phyloP scores from a whole-genome alignment of 2,329 filamentous ascomycete genomes.

The Periconia digitata region DNA sequence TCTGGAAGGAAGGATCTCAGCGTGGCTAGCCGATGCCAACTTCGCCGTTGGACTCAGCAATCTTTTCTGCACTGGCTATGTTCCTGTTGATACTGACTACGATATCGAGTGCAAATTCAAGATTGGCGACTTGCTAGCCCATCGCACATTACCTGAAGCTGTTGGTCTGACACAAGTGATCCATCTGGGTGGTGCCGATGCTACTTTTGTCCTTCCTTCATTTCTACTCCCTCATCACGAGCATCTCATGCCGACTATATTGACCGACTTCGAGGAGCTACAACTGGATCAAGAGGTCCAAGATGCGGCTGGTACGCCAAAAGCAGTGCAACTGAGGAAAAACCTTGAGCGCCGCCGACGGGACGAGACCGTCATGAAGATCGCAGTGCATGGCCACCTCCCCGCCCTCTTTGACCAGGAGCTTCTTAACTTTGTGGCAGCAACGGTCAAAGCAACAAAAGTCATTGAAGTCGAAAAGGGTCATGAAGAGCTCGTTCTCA shows the following conservation, averaged over 20 bases:
- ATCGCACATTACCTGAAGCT: constrained; percentile 49
- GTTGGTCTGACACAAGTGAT: constrained; percentile 52
- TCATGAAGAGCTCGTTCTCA: constrained; percentile 36
- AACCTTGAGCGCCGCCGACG: constrained; percentile 45
- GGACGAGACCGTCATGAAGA: constrained; percentile 53
- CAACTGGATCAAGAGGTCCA: constrained; percentile 43
- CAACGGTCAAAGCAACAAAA: constrained; percentile 60
- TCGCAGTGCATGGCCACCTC: constrained; percentile 52
- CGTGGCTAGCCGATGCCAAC: constrained; percentile 56
- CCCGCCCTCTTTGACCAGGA: constrained; percentile 55
- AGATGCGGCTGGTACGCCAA: constrained; percentile 48
- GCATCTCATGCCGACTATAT: constrained; percentile 51
- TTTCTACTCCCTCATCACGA: constrained; percentile 59
- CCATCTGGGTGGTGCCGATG: constrained; percentile 54
- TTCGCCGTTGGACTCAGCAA: constrained; percentile 54
- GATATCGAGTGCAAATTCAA: constrained; percentile 52
- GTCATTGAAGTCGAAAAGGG: constrained; percentile 57
- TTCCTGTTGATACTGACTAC: constrained; percentile 52
- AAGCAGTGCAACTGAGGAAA: constrained; percentile 44
- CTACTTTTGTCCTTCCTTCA: constrained; percentile 51
- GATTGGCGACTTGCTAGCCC: constrained; percentile 53
- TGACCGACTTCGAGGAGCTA: constrained; percentile 37
- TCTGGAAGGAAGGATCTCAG: constrained; percentile 50
- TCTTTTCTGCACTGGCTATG: constrained; percentile 49
- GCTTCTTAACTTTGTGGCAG: constrained; percentile 57